These are phyloP conservation scores for Tripidium arundinaceum DNA, from an alignment of 202 grass and related monocot species.

Conservation along the genomic window DNA sequence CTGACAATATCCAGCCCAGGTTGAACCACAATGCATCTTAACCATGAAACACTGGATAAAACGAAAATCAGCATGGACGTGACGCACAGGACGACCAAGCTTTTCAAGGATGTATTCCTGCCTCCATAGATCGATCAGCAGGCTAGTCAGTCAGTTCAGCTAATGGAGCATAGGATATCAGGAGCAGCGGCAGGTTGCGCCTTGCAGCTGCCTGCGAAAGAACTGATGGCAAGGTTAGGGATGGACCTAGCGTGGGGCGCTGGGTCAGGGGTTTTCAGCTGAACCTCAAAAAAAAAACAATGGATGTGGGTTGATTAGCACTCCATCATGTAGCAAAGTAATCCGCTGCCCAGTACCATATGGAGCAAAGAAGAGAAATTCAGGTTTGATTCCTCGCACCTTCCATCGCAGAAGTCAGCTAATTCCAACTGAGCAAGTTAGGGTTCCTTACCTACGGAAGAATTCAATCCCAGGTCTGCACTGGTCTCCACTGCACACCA, in stretches of 20 bases:
- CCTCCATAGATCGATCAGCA: neutral
- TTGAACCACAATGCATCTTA: neutral
- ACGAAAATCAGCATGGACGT: neutral
- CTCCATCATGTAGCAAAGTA: neutral
- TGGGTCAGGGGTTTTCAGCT: neutral
- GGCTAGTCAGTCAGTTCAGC: neutral
- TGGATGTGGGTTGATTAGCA: neutral
- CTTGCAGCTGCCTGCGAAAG: neutral
- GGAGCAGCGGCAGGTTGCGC: neutral
- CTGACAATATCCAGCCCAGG: neutral
- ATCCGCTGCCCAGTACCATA: neutral
- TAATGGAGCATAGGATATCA: neutral
- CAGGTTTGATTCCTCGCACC: neutral
- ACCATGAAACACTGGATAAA: neutral
- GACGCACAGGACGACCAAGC: neutral
- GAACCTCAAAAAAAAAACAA: neutral
- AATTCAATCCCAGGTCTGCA: neutral
- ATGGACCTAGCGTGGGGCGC: neutral
- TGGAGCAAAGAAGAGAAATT: neutral
- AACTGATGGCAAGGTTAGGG: neutral
- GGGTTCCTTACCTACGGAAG: neutral
- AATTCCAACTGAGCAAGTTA: neutral
- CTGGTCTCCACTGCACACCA: neutral
- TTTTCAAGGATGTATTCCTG: neutral
- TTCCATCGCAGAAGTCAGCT: neutral